Evolutionary conservation across 257 asterid genomes (phyloP), one percentile per base, ranked within the genome.

Genomic region (Gardenia jasminoides): DNA sequence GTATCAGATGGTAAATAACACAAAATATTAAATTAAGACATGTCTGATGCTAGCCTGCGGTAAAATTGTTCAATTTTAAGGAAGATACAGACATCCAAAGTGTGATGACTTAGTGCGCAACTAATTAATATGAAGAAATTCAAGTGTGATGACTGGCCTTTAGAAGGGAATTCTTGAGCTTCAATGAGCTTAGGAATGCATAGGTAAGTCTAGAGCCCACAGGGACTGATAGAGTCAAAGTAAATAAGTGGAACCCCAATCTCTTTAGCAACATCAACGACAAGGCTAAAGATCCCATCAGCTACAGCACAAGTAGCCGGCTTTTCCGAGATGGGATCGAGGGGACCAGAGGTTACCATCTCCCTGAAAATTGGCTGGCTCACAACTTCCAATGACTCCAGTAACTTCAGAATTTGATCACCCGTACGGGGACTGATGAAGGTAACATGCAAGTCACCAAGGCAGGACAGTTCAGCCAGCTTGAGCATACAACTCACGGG

Each of bases 401-500:
- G 19, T 64, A 92, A 3, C 54, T 82, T 62, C 8, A 8, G 1
- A 66, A 92, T 67, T 17, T 86, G 83, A 31, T 64, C 76, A 10
- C 79, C 85, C 0, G 88, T 74, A 41, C 92, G 87, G 0, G 93
- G 89, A 47, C 83, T 91, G 83, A 93, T 90, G 83, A 93, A 93
- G 17, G 98, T 93, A 78, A 89, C 87, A 24, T 72, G 78, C 59
- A 93, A 48, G 72, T 73, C 72, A 13, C 58, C 30, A 2, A 83
- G 83, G 80, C 88, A 86, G 7, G 89, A 24, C 47, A 91, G 62
- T 39, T 89, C 88, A 3, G 96, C 93, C 12, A 91, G 81, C 69
- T 87, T 88, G 74, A 91, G 90, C 96, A 87, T 87, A 65, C 83
- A 83, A 54, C 85, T 88, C 6, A 90, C 89, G 11, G 91, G 97